These are phyloP conservation scores for Phtheirospermum japonicum DNA, from an alignment of 257 asterid genomes.

Conservation along the genomic window DNA sequence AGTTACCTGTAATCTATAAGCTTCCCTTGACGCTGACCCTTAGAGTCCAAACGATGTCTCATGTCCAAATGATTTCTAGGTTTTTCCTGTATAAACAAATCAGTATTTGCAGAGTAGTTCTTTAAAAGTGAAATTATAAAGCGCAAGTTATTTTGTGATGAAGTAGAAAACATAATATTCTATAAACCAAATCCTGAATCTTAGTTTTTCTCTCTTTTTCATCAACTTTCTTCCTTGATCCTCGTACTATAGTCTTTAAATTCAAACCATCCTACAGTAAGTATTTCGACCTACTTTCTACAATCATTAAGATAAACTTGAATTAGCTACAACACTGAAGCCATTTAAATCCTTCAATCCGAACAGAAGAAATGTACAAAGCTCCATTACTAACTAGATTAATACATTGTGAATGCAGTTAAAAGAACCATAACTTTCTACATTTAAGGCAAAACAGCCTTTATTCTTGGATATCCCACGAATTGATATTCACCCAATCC, in stretches of 20 bases:
- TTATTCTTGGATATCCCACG: slow-evolving; percentile 7
- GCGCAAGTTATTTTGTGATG: neutral
- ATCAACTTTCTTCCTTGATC: neutral
- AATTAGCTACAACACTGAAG: neutral
- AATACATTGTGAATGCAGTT: neutral
- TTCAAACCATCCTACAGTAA: neutral
- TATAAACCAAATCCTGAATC: neutral
- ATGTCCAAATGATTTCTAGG: slow-evolving; percentile 96
- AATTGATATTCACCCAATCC: neutral
- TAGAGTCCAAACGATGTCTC: slow-evolving; percentile 93
- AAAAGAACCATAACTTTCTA: slow-evolving; percentile 6
- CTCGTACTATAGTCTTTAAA: neutral
- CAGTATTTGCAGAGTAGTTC: slow-evolving; percentile 11
- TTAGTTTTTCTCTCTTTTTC: neutral
- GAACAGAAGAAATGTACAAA: neutral
- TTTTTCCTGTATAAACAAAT: slow-evolving; percentile 56
- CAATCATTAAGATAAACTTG: neutral
- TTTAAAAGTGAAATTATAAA: neutral
- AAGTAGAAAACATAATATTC: neutral
- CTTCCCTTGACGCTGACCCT: slow-evolving; percentile 98
- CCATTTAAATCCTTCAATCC: slow-evolving; percentile 9
- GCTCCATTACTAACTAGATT: slow-evolving; percentile 4
- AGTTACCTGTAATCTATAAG: slow-evolving; percentile 82
- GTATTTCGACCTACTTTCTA: neutral
- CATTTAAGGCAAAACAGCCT: neutral